Base-by-base conservation (phyloP, 495 filamentous ascomycete species). In the Astrothelium macrocarpum region DNA sequence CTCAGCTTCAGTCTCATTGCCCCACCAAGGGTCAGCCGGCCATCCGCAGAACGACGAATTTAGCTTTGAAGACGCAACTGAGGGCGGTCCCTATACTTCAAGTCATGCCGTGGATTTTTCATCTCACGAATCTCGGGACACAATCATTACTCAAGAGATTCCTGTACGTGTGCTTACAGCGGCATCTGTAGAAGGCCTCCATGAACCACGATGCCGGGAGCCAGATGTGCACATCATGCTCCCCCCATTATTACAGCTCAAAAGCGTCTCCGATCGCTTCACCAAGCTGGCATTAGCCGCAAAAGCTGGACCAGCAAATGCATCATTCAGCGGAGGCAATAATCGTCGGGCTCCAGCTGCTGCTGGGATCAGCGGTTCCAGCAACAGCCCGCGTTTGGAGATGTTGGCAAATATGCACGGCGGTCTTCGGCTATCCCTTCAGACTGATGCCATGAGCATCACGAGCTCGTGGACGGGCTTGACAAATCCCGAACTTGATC, bases 191-290 rank as follows among this genome's bases (percentile, higher is more conserved):
- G 88, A 91, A 62, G 87, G 84, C 16, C 85, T 97, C 43, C 90
- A 92, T 73, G 92, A 98, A 75, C 94, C 94, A 16, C 85, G 84
- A 61, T 90, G 90, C 60, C 86, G 90, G 26, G 91, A 97, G 69
- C 91, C 93, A 46, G 93, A 98, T 71, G 91, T 96, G 1, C 88
- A 97, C 76, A 93, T 98, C 74, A 82, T 90, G 39, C 83, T 98
- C 0, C 94, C 94, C 0, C 84, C 87, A 0, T 77, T 98, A 2
- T 71, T 87, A 7, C 90, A 95, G 66, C 76, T 98, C 60, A 96
- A 97, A 67, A 85, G 85, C 62, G 93, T 97, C 64, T 91, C 88
- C 5, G 94, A 98, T 73, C 87, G 94, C 45, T 96, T 96, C 77
- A 97, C 90, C 49, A 92, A 89, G 66, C 81, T 97, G 0, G 85